Base-by-base conservation (phyloP, 345 rosid species). In the Draba incana region DNA sequence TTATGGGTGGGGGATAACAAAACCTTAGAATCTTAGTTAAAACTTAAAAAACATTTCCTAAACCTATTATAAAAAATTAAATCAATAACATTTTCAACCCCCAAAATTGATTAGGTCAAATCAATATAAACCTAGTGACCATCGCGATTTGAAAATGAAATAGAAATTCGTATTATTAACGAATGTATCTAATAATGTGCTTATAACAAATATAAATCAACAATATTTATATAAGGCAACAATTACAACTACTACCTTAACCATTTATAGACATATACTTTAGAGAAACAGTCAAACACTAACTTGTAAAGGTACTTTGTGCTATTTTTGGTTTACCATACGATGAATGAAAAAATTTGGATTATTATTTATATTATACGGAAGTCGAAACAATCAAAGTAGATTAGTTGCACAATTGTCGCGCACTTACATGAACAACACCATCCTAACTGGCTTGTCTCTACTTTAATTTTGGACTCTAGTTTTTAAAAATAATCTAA, bases 391-490 rank as follows among this genome's bases (percentile, higher is more conserved):
- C 35, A 38, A n/a, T n/a, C 14, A 59, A 64, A 74, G 70, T 31
- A 56, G 70, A 69, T 75, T 68, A 75, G 65, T 55, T 58, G 68
- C 66, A 56, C 61, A 75, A 55, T 69, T 75, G 75, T 75, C 53
- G 13, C 69, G 78, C 78, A 75, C 74, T 62, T 55, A 42, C 55
- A 68, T 43, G 39, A 68, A 62, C 69, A 47, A 62, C 56, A 68
- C 64, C 74, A 60, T 68, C 63, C 68, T 37, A 75, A 62, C 74
- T 75, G 65, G 74, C 74, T 57, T 75, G 69, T 69, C 74, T 62
- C 59, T 47, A 45, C 74, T 75, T 75, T 75, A 37, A 5, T 62
- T 75, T 68, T 75, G 58, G 68, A 59, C 69, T 61, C 67, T 68
- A 55, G 56, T 38, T 66, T 66, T 23, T 5, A 44, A 4, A 20